These are phyloP conservation scores for Excoecaria cochinchinensis DNA, from an alignment of 345 rosid species.

Conservation along the genomic window DNA sequence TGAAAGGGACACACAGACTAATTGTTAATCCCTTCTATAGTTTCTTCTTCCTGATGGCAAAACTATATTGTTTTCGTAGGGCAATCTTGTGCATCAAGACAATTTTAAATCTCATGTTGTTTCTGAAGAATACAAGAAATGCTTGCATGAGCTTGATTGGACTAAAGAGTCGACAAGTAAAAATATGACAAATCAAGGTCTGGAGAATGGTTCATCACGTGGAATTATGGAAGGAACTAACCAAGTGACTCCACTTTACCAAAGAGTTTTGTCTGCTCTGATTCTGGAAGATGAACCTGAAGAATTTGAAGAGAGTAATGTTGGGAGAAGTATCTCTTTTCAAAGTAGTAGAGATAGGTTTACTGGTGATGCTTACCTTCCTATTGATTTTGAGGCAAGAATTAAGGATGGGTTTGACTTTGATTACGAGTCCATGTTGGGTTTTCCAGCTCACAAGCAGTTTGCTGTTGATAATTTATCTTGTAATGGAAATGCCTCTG, in stretches of 20 bases:
- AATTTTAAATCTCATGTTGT: constrained; percentile 21
- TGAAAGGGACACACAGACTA: background rate
- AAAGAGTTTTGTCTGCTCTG: constrained; percentile 56
- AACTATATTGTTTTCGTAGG: constrained; percentile 24
- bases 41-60: constrained; percentile 5
- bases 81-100: constrained; percentile 28
- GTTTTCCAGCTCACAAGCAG: constrained; percentile 30
- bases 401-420: constrained; percentile 31
- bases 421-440: constrained; percentile 27
- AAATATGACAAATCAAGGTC: constrained; percentile 23
- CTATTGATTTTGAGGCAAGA: constrained; percentile 24
- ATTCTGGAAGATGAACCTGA: constrained; percentile 49
- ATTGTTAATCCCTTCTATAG: background rate
- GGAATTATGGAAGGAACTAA: constrained; percentile 28
- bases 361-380: constrained; percentile 17
- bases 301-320: constrained; percentile 36
- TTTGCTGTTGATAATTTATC: constrained; percentile 20
- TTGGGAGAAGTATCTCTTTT: constrained; percentile 29
- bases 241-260: constrained; percentile 45
- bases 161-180: constrained; percentile 12
- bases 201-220: constrained; percentile 15
- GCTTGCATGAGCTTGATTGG: constrained; percentile 18
- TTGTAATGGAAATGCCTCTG: constrained; percentile 31
- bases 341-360: constrained; percentile 25
- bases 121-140: constrained; percentile 30